phyloP scores from a whole-genome alignment of 148 eudicot species.

The Camellia granthamiana region DNA sequence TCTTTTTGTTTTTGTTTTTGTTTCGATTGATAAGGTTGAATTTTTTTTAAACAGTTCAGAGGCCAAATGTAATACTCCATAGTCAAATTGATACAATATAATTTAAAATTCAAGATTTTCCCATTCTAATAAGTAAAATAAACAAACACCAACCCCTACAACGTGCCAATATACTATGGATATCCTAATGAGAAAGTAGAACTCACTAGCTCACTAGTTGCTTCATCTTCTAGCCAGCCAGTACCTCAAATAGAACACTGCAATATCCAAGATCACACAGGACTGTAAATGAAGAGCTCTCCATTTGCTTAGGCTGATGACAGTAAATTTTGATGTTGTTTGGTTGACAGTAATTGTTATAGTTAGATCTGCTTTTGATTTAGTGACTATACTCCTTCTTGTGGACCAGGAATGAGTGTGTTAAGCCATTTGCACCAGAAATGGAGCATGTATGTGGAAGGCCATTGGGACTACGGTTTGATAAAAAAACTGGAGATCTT shows the following conservation, averaged over 20 bases:
- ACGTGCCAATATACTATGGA: background rate
- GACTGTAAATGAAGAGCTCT: background rate
- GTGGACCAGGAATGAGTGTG: constrained; percentile 46
- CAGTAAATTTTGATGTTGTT: background rate
- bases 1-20: no score
- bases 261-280: background rate
- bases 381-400: background rate
- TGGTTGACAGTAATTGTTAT: background rate
- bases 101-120: background rate
- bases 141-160: background rate
- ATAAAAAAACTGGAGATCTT: constrained; percentile 48
- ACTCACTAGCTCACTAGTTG: background rate
- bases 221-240: background rate
- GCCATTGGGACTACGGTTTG: constrained; percentile 54
- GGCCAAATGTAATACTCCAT: background rate
- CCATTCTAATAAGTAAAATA: background rate
- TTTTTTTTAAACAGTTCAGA: background rate
- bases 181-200: background rate
- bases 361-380: background rate
- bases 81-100: background rate
- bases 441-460: constrained; percentile 61
- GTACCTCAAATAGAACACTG: background rate
- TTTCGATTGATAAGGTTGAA: no score
- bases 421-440: constrained; percentile 65
- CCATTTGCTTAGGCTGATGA: background rate